Evolutionary conservation across 169 alveolate genomes (phyloP).

Genomic region (Plasmodium billcollinsi): DNA sequence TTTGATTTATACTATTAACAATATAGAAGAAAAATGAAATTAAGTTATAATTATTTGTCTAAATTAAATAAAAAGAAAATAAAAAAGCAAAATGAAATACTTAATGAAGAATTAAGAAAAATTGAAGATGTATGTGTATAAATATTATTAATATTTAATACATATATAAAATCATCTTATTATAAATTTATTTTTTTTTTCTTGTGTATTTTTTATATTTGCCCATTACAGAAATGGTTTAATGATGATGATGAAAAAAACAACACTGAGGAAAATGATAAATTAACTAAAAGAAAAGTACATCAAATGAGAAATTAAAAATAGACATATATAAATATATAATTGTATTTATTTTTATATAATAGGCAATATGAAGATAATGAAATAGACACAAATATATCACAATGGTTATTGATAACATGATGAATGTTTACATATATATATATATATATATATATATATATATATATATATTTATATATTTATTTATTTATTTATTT

Average conservation of each 20-base stretch:
- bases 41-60: constrained; percentile 43
- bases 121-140: constrained; percentile 37
- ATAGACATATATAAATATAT: no score
- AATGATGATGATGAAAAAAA: constrained; percentile 13
- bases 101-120: constrained; percentile 38
- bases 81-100: constrained; percentile 53
- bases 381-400: no score
- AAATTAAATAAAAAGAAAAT: constrained; percentile 50
- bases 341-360: no score
- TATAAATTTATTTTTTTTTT: not conserved
- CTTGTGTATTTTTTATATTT: not conserved
- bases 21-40: constrained; percentile 29
- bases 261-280: not conserved
- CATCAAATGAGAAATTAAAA: not conserved
- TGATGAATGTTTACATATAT: no score
- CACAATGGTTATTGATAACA: no score
- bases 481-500: no score
- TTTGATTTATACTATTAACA: not conserved
- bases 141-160: no score
- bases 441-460: no score
- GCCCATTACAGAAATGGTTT: constrained; percentile 27
- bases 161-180: not conserved
- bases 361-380: no score
- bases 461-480: no score
- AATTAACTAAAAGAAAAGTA: constrained; percentile 40